A percentile compares a stretch with the other conserved stretches of the same genome.
These are phyloP conservation scores for Phytophthora palmivora DNA, from an alignment of 352 stramenopile genomes.

Conservation along the genomic window DNA sequence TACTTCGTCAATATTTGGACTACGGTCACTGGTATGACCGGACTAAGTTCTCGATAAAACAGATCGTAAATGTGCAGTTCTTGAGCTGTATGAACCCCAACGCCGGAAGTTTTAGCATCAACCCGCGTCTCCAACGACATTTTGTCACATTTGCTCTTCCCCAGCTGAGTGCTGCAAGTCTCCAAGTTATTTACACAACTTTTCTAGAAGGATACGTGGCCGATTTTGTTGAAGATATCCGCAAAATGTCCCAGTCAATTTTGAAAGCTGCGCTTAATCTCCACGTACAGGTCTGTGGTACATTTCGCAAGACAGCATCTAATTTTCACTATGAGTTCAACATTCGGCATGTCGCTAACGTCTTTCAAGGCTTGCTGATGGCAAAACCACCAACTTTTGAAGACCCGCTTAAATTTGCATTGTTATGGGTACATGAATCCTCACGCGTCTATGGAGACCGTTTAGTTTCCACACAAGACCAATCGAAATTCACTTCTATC, in stretches of 20 bases:
- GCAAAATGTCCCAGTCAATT: constrained; percentile 86
- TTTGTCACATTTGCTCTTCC: constrained; percentile 96
- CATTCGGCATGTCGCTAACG: constrained; percentile 94
- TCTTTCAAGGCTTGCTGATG: constrained; percentile 95
- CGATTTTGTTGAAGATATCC: constrained; percentile 94
- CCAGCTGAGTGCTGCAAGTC: constrained; percentile 83
- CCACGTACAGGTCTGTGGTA: constrained; percentile 79
- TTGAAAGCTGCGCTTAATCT: constrained; percentile 90
- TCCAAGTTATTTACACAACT: constrained; percentile 95
- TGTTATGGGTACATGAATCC: constrained; percentile 97
- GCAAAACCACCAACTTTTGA: constrained; percentile 86
- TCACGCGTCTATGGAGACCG: constrained; percentile 96
- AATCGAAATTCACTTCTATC: constrained; percentile 89
- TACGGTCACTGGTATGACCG: constrained; percentile 96
- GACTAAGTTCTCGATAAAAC: constrained; percentile 92
- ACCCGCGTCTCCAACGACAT: constrained; percentile 94
- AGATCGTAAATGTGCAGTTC: constrained; percentile 95
- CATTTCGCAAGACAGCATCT: constrained; percentile 93
- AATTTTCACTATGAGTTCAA: constrained; percentile 99
- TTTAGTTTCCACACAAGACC: constrained; percentile 84
- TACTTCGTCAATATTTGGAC: constrained; percentile 95
- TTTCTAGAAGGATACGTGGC: constrained; percentile 95
- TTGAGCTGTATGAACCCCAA: constrained; percentile 96
- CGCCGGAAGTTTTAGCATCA: constrained; percentile 93
- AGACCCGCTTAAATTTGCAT: constrained; percentile 90